Evolutionary conservation across 148 eudicot species (phyloP), one percentile per base, ranked within the genome.

Genomic region (Camellia sinensis): DNA sequence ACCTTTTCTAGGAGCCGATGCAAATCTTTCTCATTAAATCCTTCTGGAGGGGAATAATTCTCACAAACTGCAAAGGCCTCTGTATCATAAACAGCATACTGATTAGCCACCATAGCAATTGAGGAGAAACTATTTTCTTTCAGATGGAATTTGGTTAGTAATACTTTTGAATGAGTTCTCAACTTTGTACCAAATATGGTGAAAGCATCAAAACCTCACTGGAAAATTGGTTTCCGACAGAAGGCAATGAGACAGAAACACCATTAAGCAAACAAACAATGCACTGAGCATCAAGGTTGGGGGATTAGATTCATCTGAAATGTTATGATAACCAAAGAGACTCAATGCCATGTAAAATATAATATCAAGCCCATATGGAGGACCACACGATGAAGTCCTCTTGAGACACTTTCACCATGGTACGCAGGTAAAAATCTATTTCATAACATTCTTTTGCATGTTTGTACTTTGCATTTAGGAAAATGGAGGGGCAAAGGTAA

Each of bases 21-120:
- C 78, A 96, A 84, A 88, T 96, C 98, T 85, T 90, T 96, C 84
- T 93, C 98, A 81, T 80, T 88, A 81, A 96, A 96, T 73, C 98
- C 99, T 85, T 91, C 94, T 10, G 99, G 99, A 60, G 99, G 99
- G 43, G 91, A 90, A 85, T 96, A 96, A 80, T 93, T 96, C 85
- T 96, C 99, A 67, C 99, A 96, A 76, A 96, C 95, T 63, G 89
- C 98, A 91, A 96, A 95, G 72, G 98, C 97, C 93, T 95, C 98
- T 93, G 92, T 67, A 86, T 64, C 61, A 72, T 17, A 81, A 78
- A 76, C 46, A 76, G 11, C 43, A 72, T 10, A 62, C 9, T 46
- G 48, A 66, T 45, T 77, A 80, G 82, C 44, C 6, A 59, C n/a
- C 59, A 70, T 69, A 7, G 48, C 3, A 45, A 60, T 48, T 45